phyloP scores from a whole-genome alignment of 305 asterid genomes.

The Andrographis paniculata region DNA sequence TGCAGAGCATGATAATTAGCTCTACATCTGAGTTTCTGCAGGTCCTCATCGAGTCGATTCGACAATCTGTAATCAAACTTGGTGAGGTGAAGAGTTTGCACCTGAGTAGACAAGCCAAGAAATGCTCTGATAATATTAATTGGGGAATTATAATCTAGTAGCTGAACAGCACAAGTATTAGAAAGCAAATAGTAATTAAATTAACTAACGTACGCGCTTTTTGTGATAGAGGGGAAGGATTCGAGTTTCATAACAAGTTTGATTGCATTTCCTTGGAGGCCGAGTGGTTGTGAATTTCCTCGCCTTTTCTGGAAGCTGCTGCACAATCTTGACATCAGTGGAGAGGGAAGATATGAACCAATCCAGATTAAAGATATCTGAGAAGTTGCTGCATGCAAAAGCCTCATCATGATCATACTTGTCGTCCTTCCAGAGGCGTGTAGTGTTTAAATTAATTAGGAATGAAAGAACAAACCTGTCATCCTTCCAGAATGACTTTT shows the following conservation, averaged over 20 bases:
- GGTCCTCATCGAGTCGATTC: conserved; percentile 63
- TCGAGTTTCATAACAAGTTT: conserved; percentile 53
- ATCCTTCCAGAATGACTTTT: conserved; percentile 76
- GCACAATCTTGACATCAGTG: conserved; percentile 42
- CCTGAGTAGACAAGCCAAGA: conserved; percentile 14
- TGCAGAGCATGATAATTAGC: conserved; percentile 88
- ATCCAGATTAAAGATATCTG: conserved; percentile 60
- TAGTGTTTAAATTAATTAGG: background rate
- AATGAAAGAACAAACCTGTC: conserved; percentile 31
- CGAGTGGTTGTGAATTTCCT: conserved; percentile 41
- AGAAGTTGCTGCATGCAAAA: conserved; percentile 55
- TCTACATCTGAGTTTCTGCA: conserved; percentile 96
- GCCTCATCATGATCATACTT: background rate
- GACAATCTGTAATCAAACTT: conserved; percentile 90
- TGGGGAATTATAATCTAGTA: background rate
- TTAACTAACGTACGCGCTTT: conserved; percentile 38
- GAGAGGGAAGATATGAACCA: conserved; percentile 46
- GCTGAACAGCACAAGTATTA: background rate
- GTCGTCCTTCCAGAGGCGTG: background rate
- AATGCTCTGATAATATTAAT: background rate
- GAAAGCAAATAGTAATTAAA: background rate
- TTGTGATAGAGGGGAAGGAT: conserved; percentile 48
- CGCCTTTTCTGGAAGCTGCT: conserved; percentile 39
- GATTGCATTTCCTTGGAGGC: conserved; percentile 65
- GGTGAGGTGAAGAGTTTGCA: conserved; percentile 60